Evolutionary conservation across 257 asterid species (phyloP), one percentile per base, ranked within the genome.

Genomic region (Solanum peruvianum): DNA sequence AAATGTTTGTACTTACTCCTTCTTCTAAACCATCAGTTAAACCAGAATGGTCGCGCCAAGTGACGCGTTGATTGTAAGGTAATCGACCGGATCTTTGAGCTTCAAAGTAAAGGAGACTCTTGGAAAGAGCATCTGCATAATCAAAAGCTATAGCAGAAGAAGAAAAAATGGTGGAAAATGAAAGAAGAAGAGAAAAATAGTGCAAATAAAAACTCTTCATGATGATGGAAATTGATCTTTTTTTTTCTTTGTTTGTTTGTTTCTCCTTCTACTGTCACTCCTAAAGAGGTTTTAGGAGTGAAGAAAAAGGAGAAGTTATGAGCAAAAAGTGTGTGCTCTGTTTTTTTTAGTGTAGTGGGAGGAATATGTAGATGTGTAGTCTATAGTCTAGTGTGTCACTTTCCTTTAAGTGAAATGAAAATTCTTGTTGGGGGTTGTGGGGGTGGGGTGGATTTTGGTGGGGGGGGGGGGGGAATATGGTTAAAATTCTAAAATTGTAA

Each of bases 71-170:
- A 33, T 87, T 88, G 45, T 88, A 88, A 5, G 92, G 92, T 7
- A 90, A 27, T 39, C 87, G 91, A 82, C 92, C 92, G 9, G 92
- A 90, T 83, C 92, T 82, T 52, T 90, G 92, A 13, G 91, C 91
- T 86, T 90, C 91, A 29, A 87, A 88, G n/a, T 88, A 90, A 11
- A 90, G 88, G 2, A 90, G 85, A 58, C 88, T 83, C 41, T 90
- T 90, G 2, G 86, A 82, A 29, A 90, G 91, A 3, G 89, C 92
- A 16, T 88, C 92, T 23, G 86, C 83, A 70, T 87, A 87, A 15
- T 89, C 90, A 42, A 87, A 86, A 82, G 85, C 75, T 47, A n/a
- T 56, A 6, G 66, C 86, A 21, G 71, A 45, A 27, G 78, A 45
- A 21, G 84, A 58, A 18, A 84, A 56, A 86, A 37, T 75, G 60